Evolutionary conservation across 2,329 filamentous ascomycete species (phyloP).

Genomic region (Aspergillus fumigatus): DNA sequence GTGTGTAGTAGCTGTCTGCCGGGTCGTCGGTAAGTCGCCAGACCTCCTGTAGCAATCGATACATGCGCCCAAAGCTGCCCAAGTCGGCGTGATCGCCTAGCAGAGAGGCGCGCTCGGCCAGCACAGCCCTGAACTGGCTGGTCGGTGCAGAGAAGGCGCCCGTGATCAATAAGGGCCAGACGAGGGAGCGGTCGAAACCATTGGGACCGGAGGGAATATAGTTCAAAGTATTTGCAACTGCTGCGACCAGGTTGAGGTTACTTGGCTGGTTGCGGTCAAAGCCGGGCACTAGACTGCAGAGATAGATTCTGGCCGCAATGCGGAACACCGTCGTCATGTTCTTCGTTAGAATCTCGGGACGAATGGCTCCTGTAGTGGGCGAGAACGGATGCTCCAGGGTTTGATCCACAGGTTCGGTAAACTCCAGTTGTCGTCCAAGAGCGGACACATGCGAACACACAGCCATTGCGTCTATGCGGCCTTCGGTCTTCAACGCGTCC

Average conservation of each 20-base stretch:
- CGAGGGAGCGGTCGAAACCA: slow-evolving; percentile 84
- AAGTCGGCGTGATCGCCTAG: slow-evolving; percentile 73
- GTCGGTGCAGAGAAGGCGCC: slow-evolving; percentile 70
- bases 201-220: slow-evolving; percentile 75
- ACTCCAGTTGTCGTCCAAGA: slow-evolving; percentile 80
- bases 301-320: slow-evolving; percentile 86
- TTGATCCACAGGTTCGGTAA: slow-evolving; percentile 66
- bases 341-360: slow-evolving; percentile 74
- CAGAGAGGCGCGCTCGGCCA: slow-evolving; percentile 67
- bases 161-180: slow-evolving; percentile 88
- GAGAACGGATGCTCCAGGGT: slow-evolving; percentile 56
- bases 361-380: slow-evolving; percentile 62
- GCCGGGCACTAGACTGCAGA: slow-evolving; percentile 91
- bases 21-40: slow-evolving; percentile 71
- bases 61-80: slow-evolving; percentile 82
- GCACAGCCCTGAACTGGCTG: slow-evolving; percentile 72
- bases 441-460: slow-evolving; percentile 85
- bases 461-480: slow-evolving; percentile 73
- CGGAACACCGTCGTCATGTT: slow-evolving; percentile 92
- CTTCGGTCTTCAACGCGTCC: slow-evolving; percentile 77
- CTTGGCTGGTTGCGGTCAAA: slow-evolving; percentile 71
- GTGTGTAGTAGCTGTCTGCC: slow-evolving; percentile 5
- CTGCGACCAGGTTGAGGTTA: slow-evolving; percentile 71
- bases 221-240: slow-evolving; percentile 70
- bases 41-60: slow-evolving; percentile 71